phyloP scores from a whole-genome alignment of 371 early-diverging fungal species.

The Mortierella sp. region DNA sequence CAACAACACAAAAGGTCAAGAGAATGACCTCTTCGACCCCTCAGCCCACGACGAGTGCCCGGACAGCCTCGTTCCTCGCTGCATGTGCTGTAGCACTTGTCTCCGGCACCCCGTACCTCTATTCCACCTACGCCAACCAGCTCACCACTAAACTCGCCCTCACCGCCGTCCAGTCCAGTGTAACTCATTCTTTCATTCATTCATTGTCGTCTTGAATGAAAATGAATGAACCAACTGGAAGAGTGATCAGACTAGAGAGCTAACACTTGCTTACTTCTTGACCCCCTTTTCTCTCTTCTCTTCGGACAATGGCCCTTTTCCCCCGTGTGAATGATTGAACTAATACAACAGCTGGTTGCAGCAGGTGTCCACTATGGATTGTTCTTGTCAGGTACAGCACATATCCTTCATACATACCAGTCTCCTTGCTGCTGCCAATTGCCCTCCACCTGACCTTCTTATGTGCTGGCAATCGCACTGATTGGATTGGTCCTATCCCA shows the following conservation, averaged over 20 bases:
- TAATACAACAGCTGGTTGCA: slow-evolving; percentile 24
- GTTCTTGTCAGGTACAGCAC: slow-evolving; percentile 50
- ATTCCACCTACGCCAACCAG: slow-evolving; percentile 56
- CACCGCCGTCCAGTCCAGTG: slow-evolving; percentile 49
- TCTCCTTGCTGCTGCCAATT: background rate
- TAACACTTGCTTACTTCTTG: background rate
- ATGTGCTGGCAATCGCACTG: background rate
- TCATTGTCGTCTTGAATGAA: background rate
- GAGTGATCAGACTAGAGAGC: background rate
- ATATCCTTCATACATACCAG: background rate
- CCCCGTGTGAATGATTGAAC: no score
- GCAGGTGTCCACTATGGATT: slow-evolving; percentile 56
- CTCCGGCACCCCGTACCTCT: slow-evolving; percentile 56
- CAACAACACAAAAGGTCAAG: background rate
- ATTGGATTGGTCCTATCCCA: background rate
- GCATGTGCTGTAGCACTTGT: slow-evolving; percentile 53
- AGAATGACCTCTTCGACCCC: background rate
- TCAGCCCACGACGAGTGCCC: slow-evolving; percentile 17
- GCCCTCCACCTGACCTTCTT: background rate
- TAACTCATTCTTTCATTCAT: slow-evolving; percentile 6
- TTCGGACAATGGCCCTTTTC: background rate
- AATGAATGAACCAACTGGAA: background rate
- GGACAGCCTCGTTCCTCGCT: slow-evolving; percentile 47
- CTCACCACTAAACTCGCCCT: slow-evolving; percentile 47
- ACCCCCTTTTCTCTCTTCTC: background rate